phyloP scores from a whole-genome alignment of 192 early-diverging fungal genomes.

The Linnemannia hyalina region DNA sequence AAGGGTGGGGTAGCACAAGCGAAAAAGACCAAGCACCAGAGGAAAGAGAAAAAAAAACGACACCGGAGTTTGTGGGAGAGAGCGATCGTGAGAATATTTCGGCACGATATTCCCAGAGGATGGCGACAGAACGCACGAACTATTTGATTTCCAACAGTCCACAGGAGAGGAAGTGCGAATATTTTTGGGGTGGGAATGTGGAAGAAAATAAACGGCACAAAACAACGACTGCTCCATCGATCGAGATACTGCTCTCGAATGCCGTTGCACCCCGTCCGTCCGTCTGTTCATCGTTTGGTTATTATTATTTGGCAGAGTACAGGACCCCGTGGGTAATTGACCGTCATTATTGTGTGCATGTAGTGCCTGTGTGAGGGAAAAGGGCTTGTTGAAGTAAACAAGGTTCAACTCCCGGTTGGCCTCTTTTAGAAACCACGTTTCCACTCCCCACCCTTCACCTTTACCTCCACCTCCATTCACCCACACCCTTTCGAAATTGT shows the following conservation, averaged over 20 bases:
- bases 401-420: slow-evolving; percentile 33
- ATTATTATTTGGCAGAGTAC: background rate
- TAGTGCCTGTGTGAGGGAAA: background rate
- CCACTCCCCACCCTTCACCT: background rate
- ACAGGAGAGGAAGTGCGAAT: background rate
- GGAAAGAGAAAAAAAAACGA: background rate
- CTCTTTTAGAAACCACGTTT: slow-evolving; percentile 21
- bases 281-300: background rate
- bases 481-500: background rate
- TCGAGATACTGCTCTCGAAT: background rate
- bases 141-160: background rate
- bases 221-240: background rate
- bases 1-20: background rate
- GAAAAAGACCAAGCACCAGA: background rate
- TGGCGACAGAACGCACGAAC: background rate
- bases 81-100: slow-evolving; percentile 45
- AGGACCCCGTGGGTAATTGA: background rate
- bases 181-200: slow-evolving; percentile 11
- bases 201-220: background rate
- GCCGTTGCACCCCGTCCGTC: background rate
- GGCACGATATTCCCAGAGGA: slow-evolving; percentile 4
- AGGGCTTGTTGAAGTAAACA: background rate
- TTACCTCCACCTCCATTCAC: background rate
- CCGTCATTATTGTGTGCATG: background rate
- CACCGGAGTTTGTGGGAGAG: background rate